Conservation (phyloP, 2,329 filamentous ascomycete genomes). For the Onygenales sp. region DNA sequence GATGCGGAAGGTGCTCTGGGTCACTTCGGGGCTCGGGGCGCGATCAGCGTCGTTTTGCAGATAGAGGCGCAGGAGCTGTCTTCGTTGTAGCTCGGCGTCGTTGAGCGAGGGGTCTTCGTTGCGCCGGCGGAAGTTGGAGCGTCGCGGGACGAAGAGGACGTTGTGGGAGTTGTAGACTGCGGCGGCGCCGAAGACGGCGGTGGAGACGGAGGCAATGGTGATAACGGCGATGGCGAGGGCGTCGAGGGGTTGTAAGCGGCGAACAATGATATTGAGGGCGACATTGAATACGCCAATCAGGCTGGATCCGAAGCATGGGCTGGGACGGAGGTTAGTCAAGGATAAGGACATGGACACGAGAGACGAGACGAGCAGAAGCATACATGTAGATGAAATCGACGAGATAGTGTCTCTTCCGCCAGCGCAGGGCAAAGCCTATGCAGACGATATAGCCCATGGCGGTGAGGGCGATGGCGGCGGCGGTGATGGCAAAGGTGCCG, state of each 20-base stretch:
- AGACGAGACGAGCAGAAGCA: slow-evolving; percentile 5
- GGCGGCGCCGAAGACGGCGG: slow-evolving; percentile 19
- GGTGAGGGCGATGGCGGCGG: slow-evolving; percentile 20
- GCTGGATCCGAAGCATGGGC: slow-evolving; percentile 19
- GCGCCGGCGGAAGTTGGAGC: slow-evolving; percentile 4
- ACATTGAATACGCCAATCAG: slow-evolving; percentile 25
- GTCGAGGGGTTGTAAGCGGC: slow-evolving; percentile 18
- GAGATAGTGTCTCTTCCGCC: slow-evolving; percentile 15
- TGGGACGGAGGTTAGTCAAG: background rate
- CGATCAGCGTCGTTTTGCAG: slow-evolving; percentile 20
- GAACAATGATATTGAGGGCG: slow-evolving; percentile 23
- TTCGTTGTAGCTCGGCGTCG: slow-evolving; percentile 31
- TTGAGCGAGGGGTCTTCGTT: slow-evolving; percentile 12
- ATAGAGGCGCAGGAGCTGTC: slow-evolving; percentile 28
- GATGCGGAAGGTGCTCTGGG: slow-evolving; percentile 21
- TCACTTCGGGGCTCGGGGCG: slow-evolving; percentile 18
- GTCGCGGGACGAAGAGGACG: slow-evolving; percentile 5
- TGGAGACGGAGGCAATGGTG: slow-evolving; percentile 19
- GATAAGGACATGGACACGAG: background rate
- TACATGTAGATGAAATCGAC: slow-evolving; percentile 24
- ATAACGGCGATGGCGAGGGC: slow-evolving; percentile 19
- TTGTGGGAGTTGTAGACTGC: slow-evolving; percentile 19
- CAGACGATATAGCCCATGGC: slow-evolving; percentile 18
- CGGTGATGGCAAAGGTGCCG: slow-evolving; percentile 16
- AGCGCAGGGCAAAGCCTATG: slow-evolving; percentile 15